Conservation (phyloP, 352 stramenopile genomes). For the Phytophthora pini region DNA sequence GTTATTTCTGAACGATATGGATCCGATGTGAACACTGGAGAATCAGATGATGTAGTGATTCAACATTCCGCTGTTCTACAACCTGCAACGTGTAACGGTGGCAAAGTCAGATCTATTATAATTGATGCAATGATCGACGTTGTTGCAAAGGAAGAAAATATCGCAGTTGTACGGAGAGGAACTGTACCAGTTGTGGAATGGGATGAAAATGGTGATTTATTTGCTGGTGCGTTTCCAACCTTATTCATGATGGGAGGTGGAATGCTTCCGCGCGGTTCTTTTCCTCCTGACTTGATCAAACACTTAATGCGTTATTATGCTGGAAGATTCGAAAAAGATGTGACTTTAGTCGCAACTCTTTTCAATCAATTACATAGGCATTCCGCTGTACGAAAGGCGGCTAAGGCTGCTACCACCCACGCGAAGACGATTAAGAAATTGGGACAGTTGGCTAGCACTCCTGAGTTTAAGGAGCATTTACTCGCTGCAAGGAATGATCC, state of each 20-base stretch:
- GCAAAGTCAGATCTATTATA: background rate
- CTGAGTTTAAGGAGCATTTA: background rate
- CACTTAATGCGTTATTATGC: background rate
- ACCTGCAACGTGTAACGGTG: background rate
- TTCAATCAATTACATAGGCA: conserved; percentile 1
- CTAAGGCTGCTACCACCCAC: background rate
- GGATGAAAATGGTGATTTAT: background rate
- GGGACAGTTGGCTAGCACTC: background rate
- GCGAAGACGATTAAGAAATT: background rate
- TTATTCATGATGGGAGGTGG: background rate
- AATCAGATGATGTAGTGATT: background rate
- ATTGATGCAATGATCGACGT: background rate
- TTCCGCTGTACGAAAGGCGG: background rate
- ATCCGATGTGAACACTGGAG: background rate
- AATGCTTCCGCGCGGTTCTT: background rate
- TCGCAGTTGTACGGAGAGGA: background rate
- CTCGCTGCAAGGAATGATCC: background rate
- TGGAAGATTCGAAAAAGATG: background rate
- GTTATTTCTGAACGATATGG: background rate
- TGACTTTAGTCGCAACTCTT: background rate
- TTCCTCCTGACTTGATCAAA: background rate
- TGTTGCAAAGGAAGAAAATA: background rate
- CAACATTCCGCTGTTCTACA: background rate
- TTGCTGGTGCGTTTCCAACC: conserved; percentile 1
- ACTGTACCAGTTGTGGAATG: background rate